These are phyloP conservation scores for Calonectria fujianensis DNA, from an alignment of 2,329 filamentous ascomycete species.

Conservation along the genomic window DNA sequence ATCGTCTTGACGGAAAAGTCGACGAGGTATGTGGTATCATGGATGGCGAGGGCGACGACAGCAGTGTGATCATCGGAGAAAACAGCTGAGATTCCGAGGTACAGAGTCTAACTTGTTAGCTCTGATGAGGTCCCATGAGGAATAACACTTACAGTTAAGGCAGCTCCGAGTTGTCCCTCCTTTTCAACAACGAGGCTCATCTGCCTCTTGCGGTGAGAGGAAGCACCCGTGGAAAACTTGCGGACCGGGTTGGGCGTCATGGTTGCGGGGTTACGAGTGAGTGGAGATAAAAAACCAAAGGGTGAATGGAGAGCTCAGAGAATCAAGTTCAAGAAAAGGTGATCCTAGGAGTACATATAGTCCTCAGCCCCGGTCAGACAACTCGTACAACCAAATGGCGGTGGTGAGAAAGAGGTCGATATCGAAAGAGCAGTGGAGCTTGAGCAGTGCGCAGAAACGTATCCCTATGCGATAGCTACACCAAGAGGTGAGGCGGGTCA, in stretches of 20 bases:
- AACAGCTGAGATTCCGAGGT: slow-evolving; percentile 76
- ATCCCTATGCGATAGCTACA: slow-evolving; percentile 49
- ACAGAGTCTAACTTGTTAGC: slow-evolving; percentile 70
- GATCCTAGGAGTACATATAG: slow-evolving; percentile 49
- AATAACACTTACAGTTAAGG: slow-evolving; percentile 64
- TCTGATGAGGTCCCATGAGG: neutral
- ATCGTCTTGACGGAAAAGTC: slow-evolving; percentile 82
- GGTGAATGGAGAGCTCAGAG: slow-evolving; percentile 41
- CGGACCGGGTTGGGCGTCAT: slow-evolving; percentile 57
- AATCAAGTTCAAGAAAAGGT: slow-evolving; percentile 35
- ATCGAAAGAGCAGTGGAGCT: slow-evolving; percentile 55
- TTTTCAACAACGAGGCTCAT: slow-evolving; percentile 67
- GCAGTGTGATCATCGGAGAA: slow-evolving; percentile 70
- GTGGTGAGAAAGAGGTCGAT: slow-evolving; percentile 51
- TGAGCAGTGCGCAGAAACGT: slow-evolving; percentile 37
- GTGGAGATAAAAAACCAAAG: slow-evolving; percentile 38
- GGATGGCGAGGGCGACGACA: slow-evolving; percentile 80
- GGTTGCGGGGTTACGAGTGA: slow-evolving; percentile 47
- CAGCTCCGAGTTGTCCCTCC: slow-evolving; percentile 65
- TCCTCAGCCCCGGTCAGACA: slow-evolving; percentile 48
- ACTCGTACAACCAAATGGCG: slow-evolving; percentile 53
- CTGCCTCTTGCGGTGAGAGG: slow-evolving; percentile 67
- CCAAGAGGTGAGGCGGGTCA: slow-evolving; percentile 41
- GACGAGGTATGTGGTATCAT: slow-evolving; percentile 84
- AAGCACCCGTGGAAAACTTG: slow-evolving; percentile 67